Conservation (phyloP, 768 basidiomycete species). For the Saitozyma podzolica region DNA sequence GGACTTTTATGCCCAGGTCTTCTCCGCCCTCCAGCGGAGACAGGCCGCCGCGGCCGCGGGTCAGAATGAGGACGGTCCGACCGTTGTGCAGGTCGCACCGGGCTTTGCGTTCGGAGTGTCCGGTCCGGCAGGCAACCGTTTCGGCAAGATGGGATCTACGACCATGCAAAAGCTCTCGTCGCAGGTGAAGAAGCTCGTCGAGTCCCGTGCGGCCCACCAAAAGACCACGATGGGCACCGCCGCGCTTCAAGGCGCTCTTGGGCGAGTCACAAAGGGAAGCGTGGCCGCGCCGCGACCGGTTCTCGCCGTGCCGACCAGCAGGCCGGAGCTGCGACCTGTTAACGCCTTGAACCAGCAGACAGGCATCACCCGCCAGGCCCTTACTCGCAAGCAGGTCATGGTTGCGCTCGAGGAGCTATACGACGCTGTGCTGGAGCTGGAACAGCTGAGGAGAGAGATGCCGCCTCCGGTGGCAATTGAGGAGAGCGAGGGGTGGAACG, state of each 20-base stretch:
- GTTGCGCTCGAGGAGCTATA: constrained; percentile 79
- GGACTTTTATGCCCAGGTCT: constrained; percentile 98
- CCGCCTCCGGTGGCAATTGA: constrained; percentile 56
- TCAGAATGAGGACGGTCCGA: constrained; percentile 51
- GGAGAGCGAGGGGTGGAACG: constrained; percentile 43
- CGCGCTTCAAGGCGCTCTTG: constrained; percentile 82
- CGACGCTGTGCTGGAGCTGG: constrained; percentile 76
- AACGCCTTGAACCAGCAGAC: constrained; percentile 42
- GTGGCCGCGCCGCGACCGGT: constrained; percentile 96
- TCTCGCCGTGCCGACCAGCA: constrained; percentile 72
- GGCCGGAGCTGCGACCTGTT: constrained; percentile 47
- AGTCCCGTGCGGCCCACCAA: constrained; percentile 61
- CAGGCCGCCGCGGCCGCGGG: constrained; percentile 62
- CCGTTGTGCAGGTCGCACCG: constrained; percentile 80
- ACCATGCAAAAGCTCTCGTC: constrained; percentile 55
- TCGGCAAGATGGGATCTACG: constrained; percentile 39
- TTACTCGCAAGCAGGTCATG: constrained; percentile 75
- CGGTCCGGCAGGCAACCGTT: constrained; percentile 30
- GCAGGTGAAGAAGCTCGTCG: constrained; percentile 95
- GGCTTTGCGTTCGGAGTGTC: constrained; percentile 81
- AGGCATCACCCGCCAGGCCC: constrained; percentile 42
- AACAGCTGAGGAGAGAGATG: constrained; percentile 79
- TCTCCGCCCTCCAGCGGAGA: constrained; percentile 77
- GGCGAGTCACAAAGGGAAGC: constrained; percentile 89
- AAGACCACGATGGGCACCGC: constrained; percentile 28